Evolutionary conservation across 352 stramenopile species (phyloP).

Genomic region (Globisporangium splendens): DNA sequence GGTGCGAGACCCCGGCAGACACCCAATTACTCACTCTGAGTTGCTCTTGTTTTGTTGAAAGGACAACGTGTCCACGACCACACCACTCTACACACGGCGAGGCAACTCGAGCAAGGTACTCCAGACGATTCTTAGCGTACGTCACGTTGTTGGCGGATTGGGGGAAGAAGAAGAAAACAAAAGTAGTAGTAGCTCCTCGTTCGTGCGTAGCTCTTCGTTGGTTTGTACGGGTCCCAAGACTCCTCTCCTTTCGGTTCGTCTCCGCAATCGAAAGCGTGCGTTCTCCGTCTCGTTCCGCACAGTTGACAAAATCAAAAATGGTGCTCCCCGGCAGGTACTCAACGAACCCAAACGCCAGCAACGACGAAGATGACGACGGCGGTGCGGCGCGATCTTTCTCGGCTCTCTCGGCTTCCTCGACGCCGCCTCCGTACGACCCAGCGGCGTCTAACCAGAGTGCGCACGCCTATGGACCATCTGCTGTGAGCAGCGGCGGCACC

Average conservation of each 20-base stretch:
- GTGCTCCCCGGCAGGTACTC: neutral
- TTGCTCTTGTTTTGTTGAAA: too few relatives aligned
- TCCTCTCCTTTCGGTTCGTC: neutral
- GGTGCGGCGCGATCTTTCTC: neutral
- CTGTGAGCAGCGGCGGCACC: neutral
- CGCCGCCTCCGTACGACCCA: neutral
- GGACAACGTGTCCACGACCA: too few relatives aligned
- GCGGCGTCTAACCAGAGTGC: neutral
- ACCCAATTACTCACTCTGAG: too few relatives aligned
- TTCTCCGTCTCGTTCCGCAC: neutral
- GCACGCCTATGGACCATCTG: neutral
- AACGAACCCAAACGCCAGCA: neutral
- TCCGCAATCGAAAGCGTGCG: conserved; percentile 11
- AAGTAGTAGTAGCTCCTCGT: neutral
- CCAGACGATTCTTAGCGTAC: too few relatives aligned
- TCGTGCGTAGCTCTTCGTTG: neutral
- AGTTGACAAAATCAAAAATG: neutral
- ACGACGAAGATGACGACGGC: conserved; percentile 1
- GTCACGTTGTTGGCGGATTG: too few relatives aligned
- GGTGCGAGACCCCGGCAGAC: too few relatives aligned
- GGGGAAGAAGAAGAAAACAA: too few relatives aligned
- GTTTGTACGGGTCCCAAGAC: conserved; percentile 1
- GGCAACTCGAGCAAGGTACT: too few relatives aligned
- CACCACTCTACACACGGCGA: too few relatives aligned
- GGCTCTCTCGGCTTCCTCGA: neutral